Evolutionary conservation across 495 filamentous ascomycete genomes (phyloP), one percentile per base, ranked within the genome.

Genomic region (Xylaria cubensis): DNA sequence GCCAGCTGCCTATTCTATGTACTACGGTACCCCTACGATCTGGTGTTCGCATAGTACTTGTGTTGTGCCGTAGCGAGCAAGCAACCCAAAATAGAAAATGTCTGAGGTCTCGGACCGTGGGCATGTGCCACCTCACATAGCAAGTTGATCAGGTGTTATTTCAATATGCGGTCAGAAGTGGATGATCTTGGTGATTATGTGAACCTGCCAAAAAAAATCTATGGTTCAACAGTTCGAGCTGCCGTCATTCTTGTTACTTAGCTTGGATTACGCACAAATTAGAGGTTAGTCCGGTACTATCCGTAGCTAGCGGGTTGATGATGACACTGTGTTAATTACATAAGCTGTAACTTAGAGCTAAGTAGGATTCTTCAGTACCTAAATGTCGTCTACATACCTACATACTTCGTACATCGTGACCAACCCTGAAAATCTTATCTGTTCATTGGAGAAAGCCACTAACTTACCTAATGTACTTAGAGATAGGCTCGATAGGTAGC

Each of bases 191-290:
- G 12, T 32, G 24, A 32, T 56, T 26, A 55, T 56, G 32, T 56
- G 53, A 56, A 39, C 58, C 58, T 61, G 58, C 7, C 17, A 39
- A 61, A 39, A 39, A 34, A 39, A 9, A n/a, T 12, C 6, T 3
- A 19, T 39, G 58, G 58, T 59, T 59, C 15, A 24, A 5, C 10
- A 39, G 34, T 39, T 39, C 2, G 12, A 26, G 55, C 32, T 39
- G 32, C 17, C 8, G 34, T 34, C 10, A 39, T 39, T 21, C 10
- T 21, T 39, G 32, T 39, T 34, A 19, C 58, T 29, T 36, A 61
- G 58, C 15, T 39, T 39, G 58, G n/a, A 61, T 39, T 59, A n/a
- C 58, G 39, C 8, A 34, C 12, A 61, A 61, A 39, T 61, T 61
- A 39, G 58, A 29, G 26, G 26, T 29, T 39, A n/a, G 13, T 36